A percentile compares a stretch with the other conserved stretches of the same genome.
Evolutionary conservation across 1,284 basidiomycete genomes (phyloP).

Genomic region (Pseudozyma hubeiensis): DNA sequence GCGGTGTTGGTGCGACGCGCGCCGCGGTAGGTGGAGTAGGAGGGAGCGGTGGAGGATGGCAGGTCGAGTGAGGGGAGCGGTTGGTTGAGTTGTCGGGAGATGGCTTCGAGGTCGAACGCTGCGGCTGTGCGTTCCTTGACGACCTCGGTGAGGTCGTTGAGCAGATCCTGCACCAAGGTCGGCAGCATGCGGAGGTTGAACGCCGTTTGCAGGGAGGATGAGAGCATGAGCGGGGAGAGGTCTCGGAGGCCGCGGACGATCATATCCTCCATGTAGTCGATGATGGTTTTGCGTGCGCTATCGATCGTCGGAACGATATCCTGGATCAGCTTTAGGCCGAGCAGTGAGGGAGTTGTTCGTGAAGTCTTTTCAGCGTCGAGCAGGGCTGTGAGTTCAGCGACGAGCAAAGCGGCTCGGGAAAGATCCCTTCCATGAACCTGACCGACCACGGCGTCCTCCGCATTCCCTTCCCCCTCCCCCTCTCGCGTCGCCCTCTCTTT

Average conservation of each 20-base stretch:
- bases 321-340: conserved; percentile 38
- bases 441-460: conserved; percentile 45
- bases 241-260: conserved; percentile 58
- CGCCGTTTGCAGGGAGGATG: conserved; percentile 91
- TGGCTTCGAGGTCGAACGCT: conserved; percentile 85
- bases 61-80: conserved; percentile 14
- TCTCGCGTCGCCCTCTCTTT: conserved; percentile 1
- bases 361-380: neutral
- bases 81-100: conserved; percentile 80
- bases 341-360: conserved; percentile 58
- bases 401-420: conserved; percentile 43
- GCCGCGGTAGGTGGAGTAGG: conserved; percentile 27
- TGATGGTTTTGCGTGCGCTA: conserved; percentile 38
- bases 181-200: conserved; percentile 89
- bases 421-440: conserved; percentile 48
- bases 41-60: neutral
- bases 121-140: conserved; percentile 80
- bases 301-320: conserved; percentile 40
- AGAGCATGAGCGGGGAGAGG: conserved; percentile 74
- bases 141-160: conserved; percentile 83
- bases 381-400: conserved; percentile 38
- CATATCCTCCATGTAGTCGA: conserved; percentile 63
- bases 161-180: conserved; percentile 81
- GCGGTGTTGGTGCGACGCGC: conserved; percentile 70
- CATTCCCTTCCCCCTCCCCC: conserved; percentile 5